Percentiles rank a stretch among this genome's conserved stretches.
These are phyloP conservation scores for Phytophthora hibernalis DNA, from an alignment of 352 stramenopile genomes.

Conservation along the genomic window DNA sequence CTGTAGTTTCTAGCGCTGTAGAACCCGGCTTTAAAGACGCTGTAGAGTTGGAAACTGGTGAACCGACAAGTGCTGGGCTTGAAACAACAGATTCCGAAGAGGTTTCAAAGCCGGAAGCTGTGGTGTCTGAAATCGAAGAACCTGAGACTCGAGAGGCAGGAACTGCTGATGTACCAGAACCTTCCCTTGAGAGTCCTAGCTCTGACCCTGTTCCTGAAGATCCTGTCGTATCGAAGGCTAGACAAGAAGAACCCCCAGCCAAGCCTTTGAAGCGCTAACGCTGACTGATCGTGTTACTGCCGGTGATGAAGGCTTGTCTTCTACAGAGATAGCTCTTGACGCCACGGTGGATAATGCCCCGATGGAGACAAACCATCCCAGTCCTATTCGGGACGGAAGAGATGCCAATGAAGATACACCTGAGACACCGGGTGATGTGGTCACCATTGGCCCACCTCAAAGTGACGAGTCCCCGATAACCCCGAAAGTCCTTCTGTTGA, in stretches of 20 bases:
- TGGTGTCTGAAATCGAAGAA: slow-evolving; percentile 4
- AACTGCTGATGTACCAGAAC: slow-evolving; percentile 2
- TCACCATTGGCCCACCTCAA: background rate
- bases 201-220: background rate
- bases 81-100: slow-evolving; percentile 1
- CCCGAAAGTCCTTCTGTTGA: background rate
- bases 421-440: background rate
- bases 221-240: background rate
- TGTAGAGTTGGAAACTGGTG: background rate
- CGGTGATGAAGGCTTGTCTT: background rate
- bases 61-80: background rate
- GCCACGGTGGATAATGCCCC: background rate
- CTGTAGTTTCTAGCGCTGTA: background rate
- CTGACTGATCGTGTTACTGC: slow-evolving; percentile 5
- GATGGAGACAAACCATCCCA: background rate
- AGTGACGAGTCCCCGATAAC: slow-evolving; percentile 3
- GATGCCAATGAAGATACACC: slow-evolving; percentile 2
- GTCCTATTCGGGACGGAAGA: background rate
- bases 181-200: background rate
- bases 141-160: background rate
- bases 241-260: background rate
- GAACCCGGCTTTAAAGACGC: background rate
- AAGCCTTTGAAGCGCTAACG: background rate
- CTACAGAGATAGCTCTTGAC: slow-evolving; percentile 1
- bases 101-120: background rate